phyloP scores from a whole-genome alignment of 176 grass and related monocot species.

The Musa itinerans region DNA sequence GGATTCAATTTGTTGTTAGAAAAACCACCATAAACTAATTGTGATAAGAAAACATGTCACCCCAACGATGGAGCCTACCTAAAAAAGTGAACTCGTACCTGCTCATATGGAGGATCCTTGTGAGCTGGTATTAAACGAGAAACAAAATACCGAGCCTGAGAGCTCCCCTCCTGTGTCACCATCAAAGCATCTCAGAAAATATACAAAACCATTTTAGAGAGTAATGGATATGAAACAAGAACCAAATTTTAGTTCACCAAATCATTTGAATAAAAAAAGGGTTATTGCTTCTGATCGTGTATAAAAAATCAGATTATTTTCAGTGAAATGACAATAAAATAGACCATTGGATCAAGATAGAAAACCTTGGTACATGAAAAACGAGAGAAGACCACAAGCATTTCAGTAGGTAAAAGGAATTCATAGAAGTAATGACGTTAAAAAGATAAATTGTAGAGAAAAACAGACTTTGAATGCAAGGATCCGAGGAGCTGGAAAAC shows the following conservation, averaged over 20 bases:
- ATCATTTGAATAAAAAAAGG: too few relatives aligned
- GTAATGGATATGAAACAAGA: not conserved
- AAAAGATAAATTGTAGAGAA: not conserved
- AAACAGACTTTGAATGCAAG: slow-evolving; percentile 90
- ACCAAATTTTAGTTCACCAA: too few relatives aligned
- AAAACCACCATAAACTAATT: not conserved
- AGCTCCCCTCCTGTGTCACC: slow-evolving; percentile 73
- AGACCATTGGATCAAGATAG: too few relatives aligned
- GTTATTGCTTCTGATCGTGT: too few relatives aligned
- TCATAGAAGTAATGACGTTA: not conserved
- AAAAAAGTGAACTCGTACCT: slow-evolving; percentile 34
- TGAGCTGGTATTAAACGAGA: slow-evolving; percentile 97
- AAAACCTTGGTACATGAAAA: too few relatives aligned
- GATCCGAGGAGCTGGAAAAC: slow-evolving; percentile 93
- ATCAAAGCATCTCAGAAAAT: slow-evolving; percentile 11
- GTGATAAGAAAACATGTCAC: not conserved
- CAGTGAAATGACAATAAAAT: too few relatives aligned
- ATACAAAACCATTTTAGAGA: not conserved
- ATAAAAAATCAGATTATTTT: too few relatives aligned
- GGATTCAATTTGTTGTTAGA: not conserved
- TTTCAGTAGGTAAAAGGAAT: not conserved
- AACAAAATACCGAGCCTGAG: slow-evolving; percentile 92
- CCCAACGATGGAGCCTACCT: not conserved
- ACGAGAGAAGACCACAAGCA: not conserved
- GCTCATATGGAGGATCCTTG: slow-evolving; percentile 99